Base-by-base conservation (phyloP, 805 yeast species). In the baker's yeast (Saccharomyces cerevisiae) region DNA sequence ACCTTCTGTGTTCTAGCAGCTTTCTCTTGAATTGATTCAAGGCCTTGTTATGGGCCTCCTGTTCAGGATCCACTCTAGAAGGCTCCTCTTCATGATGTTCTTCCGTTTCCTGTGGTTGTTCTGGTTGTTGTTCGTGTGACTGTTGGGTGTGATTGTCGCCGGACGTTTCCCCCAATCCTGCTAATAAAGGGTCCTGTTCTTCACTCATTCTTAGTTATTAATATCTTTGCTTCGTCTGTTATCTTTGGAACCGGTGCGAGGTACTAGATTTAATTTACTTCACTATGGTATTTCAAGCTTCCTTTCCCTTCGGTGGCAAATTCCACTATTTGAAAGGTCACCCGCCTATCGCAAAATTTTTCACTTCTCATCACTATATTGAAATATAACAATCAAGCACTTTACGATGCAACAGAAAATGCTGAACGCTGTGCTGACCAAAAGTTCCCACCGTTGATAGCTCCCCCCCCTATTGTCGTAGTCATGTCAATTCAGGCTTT, bases 401-500 rank as follows among this genome's bases (percentile, higher is more conserved):
- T 17, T 17, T 1, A 17, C 11, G 24, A 21, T 17, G 24, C 9
- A 8, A 21, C 17, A 8, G 11, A 9, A n/a, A 17, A 24, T 11
- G 4, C 2, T 6, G 4, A 13, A 36, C 11, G 10, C 10, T 2
- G 24, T 17, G 6, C 2, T n/a, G 13, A 17, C 6, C 4, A 3
- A 17, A 36, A 9, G 6, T 13, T 36, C 4, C 21, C 6, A n/a
- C n/a, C n/a, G n/a, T n/a, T n/a, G n/a, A n/a, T n/a, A n/a, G n/a
- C 41, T 47, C 43, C 11, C 46, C 4, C 9, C 27, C 13, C 46
- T 47, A 29, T n/a, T 11, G 21, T 30, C 51, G 13, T 14, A 11
- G 32, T 32, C 10, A 91, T 92, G 97, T 96, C 90, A 72, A 86
- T 90, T 67, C 96, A 91, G 65, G 97, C 96, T 0, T 78, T 92